Percentiles rank a stretch among this genome's conserved stretches.
These are phyloP conservation scores for Periconia digitata DNA, from an alignment of 2,329 filamentous ascomycete genomes.

Conservation along the genomic window DNA sequence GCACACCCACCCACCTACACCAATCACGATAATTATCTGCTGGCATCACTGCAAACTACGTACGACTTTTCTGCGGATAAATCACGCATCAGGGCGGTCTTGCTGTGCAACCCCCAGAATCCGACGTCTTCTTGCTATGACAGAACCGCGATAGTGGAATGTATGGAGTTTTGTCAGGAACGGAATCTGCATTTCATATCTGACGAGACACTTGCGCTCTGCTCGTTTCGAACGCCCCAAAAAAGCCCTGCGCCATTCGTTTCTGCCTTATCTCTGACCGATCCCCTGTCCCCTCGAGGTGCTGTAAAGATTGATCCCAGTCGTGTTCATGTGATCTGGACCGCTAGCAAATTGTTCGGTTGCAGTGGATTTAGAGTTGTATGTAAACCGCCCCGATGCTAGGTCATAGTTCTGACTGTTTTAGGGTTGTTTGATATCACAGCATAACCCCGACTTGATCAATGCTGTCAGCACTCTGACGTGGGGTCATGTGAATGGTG, in stretches of 20 bases:
- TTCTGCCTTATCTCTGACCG: slow-evolving; percentile 27
- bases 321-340: slow-evolving; percentile 35
- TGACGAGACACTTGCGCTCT: slow-evolving; percentile 29
- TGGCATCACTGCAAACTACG: slow-evolving; percentile 31
- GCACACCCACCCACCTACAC: slow-evolving; percentile 31
- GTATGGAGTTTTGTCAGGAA: slow-evolving; percentile 38
- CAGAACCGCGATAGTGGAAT: slow-evolving; percentile 25
- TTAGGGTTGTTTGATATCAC: slow-evolving; percentile 35
- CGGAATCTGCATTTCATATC: slow-evolving; percentile 30
- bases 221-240: slow-evolving; percentile 10
- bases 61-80: slow-evolving; percentile 31
- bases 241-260: slow-evolving; percentile 20
- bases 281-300: slow-evolving; percentile 28
- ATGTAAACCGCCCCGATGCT: slow-evolving; percentile 8
- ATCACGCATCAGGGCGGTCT: slow-evolving; percentile 32
- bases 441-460: slow-evolving; percentile 29
- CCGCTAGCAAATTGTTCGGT: slow-evolving; percentile 33
- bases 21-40: slow-evolving; percentile 34
- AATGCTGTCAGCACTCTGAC: slow-evolving; percentile 20
- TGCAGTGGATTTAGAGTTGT: slow-evolving; percentile 31
- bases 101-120: slow-evolving; percentile 33
- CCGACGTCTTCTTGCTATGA: slow-evolving; percentile 30
- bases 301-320: slow-evolving; percentile 36
- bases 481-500: slow-evolving; percentile 17
- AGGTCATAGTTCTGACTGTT: not conserved